These are phyloP conservation scores for Nymphaea thermarum DNA, from an alignment of 164 flowering plant species.

Conservation along the genomic window DNA sequence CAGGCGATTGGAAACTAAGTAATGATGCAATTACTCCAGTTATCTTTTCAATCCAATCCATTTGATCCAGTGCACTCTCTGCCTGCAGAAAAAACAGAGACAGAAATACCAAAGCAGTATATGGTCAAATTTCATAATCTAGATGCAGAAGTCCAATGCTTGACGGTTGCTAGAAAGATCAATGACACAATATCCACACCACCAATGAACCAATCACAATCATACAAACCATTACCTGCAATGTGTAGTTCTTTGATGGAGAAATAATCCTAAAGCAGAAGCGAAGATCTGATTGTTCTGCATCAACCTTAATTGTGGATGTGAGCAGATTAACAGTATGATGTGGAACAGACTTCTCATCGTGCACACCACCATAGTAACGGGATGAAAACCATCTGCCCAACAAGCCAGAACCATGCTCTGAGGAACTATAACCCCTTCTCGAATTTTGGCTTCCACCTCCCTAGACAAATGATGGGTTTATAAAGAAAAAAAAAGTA, in stretches of 20 bases:
- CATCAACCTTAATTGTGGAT: slow-evolving; percentile 94
- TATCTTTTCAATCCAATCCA: slow-evolving; percentile 99
- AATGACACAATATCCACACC: background rate
- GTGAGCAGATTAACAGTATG: slow-evolving; percentile 95
- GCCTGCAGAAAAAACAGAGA: slow-evolving; percentile 43
- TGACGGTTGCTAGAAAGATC: background rate
- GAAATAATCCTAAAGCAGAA: slow-evolving; percentile 97
- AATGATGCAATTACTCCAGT: slow-evolving; percentile 98
- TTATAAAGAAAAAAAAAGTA: background rate
- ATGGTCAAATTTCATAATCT: too few species aligned
- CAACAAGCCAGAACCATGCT: slow-evolving; percentile 74
- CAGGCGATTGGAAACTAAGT: slow-evolving; percentile 68
- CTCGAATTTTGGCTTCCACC: slow-evolving; percentile 41
- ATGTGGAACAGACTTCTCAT: slow-evolving; percentile 90
- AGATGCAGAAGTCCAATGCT: background rate
- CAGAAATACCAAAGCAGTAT: too few species aligned
- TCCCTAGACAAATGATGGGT: slow-evolving; percentile 24
- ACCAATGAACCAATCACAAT: background rate
- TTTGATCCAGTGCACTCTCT: slow-evolving; percentile 95
- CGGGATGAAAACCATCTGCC: slow-evolving; percentile 96
- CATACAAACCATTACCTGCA: slow-evolving; percentile 50
- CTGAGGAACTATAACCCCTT: slow-evolving; percentile 35
- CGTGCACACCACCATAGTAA: slow-evolving; percentile 83
- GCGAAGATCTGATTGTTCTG: slow-evolving; percentile 91
- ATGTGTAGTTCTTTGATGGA: slow-evolving; percentile 85